phyloP scores from a whole-genome alignment of 1,284 basidiomycete species.

The Marasmius fiardii region DNA sequence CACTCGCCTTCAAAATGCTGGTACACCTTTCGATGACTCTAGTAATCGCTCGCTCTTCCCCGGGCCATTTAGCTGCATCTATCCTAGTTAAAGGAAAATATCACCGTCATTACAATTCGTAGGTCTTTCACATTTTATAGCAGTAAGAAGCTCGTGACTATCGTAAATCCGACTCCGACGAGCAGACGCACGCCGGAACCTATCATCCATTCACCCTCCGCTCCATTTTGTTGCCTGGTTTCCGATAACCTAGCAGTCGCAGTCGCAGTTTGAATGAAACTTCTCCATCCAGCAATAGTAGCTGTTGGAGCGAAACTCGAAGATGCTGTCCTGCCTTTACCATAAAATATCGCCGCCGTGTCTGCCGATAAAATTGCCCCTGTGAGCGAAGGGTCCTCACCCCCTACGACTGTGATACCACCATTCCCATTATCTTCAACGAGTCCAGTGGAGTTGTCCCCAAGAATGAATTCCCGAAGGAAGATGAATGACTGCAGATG shows the following conservation, averaged over 20 bases:
- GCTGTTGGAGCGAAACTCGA: background rate
- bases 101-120: too few species aligned
- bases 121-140: too few species aligned
- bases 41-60: too few species aligned
- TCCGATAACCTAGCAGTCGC: background rate
- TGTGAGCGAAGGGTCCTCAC: constrained; percentile 10
- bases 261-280: background rate
- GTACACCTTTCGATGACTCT: too few species aligned
- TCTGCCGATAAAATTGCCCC: constrained; percentile 11
- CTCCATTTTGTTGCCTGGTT: background rate
- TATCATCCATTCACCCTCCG: background rate
- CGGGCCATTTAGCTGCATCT: too few species aligned
- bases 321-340: background rate
- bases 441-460: constrained; percentile 23
- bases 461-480: constrained; percentile 26
- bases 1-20: too few species aligned
- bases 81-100: too few species aligned
- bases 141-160: too few species aligned
- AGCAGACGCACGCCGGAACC: background rate
- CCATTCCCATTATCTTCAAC: constrained; percentile 7
- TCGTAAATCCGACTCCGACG: too few species aligned
- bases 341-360: constrained; percentile 14
- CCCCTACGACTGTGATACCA: constrained; percentile 7
- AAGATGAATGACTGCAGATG: constrained; percentile 21
- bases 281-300: background rate